Evolutionary conservation across 441 rosid species (phyloP).

Genomic region (Erodium trifolium): DNA sequence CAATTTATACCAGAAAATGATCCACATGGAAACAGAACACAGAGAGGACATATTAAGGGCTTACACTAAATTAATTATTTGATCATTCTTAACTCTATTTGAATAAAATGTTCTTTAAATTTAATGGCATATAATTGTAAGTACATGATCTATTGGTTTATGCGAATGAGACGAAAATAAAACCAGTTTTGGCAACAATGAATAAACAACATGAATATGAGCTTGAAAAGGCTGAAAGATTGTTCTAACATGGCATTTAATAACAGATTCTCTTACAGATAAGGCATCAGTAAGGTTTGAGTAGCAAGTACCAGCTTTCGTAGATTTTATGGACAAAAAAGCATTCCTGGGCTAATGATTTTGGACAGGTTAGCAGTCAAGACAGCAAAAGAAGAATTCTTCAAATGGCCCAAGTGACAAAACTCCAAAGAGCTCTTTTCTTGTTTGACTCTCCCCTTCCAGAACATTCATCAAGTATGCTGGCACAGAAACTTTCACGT

Average conservation of each 20-base stretch:
- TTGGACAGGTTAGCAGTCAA: no score
- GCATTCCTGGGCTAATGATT: no score
- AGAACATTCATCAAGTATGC: no score
- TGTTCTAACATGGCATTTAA: neutral
- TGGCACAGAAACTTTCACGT: no score
- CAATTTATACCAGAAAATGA: slow-evolving; percentile 15
- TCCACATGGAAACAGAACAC: slow-evolving; percentile 11
- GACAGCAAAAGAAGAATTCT: no score
- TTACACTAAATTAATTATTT: neutral
- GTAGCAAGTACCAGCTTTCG: no score
- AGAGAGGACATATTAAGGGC: neutral
- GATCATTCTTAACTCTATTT: no score
- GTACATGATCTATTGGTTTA: neutral
- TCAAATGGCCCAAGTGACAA: no score
- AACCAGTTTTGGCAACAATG: neutral
- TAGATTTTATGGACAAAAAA: no score
- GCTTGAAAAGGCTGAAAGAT: neutral
- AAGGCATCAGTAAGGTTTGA: neutral
- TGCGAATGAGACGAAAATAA: neutral
- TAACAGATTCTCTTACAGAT: neutral
- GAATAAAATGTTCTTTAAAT: neutral
- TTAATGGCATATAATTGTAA: neutral
- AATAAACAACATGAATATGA: neutral
- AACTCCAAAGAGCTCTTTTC: no score
- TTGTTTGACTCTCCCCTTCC: no score